phyloP scores from a whole-genome alignment of 768 basidiomycete species.

The Suillus variegatus region DNA sequence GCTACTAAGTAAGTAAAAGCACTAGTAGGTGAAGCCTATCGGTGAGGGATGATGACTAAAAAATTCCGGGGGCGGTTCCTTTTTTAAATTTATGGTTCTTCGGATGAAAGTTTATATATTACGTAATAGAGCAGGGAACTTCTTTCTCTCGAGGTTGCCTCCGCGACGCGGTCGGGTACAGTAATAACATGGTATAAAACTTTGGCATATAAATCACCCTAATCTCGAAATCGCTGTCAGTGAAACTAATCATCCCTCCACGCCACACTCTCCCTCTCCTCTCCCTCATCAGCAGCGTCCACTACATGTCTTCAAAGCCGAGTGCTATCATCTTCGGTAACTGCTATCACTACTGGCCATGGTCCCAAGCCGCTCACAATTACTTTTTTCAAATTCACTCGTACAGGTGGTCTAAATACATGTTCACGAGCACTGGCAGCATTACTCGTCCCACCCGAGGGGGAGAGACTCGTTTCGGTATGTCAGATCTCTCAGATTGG shows the following conservation, averaged over 20 bases:
- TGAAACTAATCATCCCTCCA: slow-evolving; percentile 20
- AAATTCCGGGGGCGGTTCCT: slow-evolving; percentile 5
- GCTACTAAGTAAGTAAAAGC: too few relatives aligned
- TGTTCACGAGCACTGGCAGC: slow-evolving; percentile 72
- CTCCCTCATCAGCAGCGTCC: slow-evolving; percentile 31
- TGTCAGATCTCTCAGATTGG: slow-evolving; percentile 26
- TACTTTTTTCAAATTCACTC: slow-evolving; percentile 10
- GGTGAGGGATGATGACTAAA: slow-evolving; percentile 4
- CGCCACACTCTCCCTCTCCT: slow-evolving; percentile 9
- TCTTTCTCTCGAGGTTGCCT: slow-evolving; percentile 21
- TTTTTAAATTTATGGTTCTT: background rate
- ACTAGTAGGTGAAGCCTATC: too few relatives aligned
- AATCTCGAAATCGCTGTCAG: slow-evolving; percentile 14
- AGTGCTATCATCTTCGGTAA: slow-evolving; percentile 78
- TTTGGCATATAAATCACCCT: slow-evolving; percentile 24
- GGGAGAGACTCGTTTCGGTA: slow-evolving; percentile 73
- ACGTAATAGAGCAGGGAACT: slow-evolving; percentile 17
- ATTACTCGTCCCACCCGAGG: slow-evolving; percentile 65
- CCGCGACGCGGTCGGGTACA: slow-evolving; percentile 21
- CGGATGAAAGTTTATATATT: slow-evolving; percentile 14
- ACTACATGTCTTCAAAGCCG: slow-evolving; percentile 43
- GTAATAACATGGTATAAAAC: slow-evolving; percentile 10
- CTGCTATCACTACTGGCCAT: slow-evolving; percentile 21
- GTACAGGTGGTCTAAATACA: slow-evolving; percentile 77
- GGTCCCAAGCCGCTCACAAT: slow-evolving; percentile 9